Conservation (phyloP, 225 moss, liverwort and hornwort genomes). For the Asterella californica region DNA sequence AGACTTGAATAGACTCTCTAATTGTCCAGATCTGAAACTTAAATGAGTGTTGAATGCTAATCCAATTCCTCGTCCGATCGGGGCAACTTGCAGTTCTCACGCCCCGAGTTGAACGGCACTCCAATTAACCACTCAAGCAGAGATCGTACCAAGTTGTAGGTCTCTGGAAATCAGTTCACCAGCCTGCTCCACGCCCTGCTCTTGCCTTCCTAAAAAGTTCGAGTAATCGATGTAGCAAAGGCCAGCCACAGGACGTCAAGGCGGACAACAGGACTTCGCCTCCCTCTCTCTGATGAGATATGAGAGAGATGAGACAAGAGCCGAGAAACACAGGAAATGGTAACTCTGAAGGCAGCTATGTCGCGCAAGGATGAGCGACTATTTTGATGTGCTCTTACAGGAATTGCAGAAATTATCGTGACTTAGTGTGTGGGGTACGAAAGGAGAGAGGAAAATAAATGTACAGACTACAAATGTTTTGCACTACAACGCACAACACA, state of each 20-base stretch:
- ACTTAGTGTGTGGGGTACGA: neutral
- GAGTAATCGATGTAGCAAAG: neutral
- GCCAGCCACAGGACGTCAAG: neutral
- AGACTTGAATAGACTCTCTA: neutral
- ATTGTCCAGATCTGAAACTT: neutral
- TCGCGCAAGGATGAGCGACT: neutral
- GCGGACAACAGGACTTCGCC: neutral
- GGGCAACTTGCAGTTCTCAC: no score
- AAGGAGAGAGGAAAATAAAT: neutral
- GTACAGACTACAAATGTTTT: neutral
- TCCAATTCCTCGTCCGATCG: neutral
- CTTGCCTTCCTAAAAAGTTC: slow-evolving; percentile 2
- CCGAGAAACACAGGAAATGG: neutral
- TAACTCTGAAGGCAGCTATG: neutral
- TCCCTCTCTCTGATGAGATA: neutral
- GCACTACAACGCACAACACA: neutral
- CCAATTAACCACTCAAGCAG: neutral
- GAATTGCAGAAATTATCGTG: neutral
- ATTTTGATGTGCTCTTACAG: neutral
- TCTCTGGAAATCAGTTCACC: neutral
- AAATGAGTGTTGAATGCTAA: neutral
- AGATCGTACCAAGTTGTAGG: neutral
- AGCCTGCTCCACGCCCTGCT: neutral
- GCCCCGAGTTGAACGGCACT: no score
- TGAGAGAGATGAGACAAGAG: neutral